Evolutionary conservation across 352 stramenopile species (phyloP).

Genomic region (Phytophthora meadii): DNA sequence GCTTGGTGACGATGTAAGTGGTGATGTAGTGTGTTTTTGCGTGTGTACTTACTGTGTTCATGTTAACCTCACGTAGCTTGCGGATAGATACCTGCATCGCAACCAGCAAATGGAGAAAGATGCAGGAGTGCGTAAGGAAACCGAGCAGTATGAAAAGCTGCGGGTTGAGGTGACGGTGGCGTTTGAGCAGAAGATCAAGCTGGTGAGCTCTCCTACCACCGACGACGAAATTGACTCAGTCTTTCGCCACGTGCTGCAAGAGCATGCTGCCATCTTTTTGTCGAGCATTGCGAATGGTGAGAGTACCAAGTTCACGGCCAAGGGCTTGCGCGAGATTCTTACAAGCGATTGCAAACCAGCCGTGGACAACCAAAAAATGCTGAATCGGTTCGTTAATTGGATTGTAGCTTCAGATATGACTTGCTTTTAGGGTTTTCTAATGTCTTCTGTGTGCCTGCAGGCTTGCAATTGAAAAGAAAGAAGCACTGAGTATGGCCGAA

Average conservation of each 20-base stretch:
- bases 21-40: background rate
- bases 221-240: constrained; percentile 72
- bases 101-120: constrained; percentile 74
- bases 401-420: background rate
- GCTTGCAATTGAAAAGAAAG: constrained; percentile 71
- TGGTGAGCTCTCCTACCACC: constrained; percentile 59
- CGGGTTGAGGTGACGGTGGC: constrained; percentile 56
- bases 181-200: constrained; percentile 66
- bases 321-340: constrained; percentile 61
- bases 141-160: constrained; percentile 68
- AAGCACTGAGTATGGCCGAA: constrained; percentile 62
- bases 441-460: constrained; percentile 27
- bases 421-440: constrained; percentile 11
- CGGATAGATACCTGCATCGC: constrained; percentile 70
- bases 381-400: constrained; percentile 59
- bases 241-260: constrained; percentile 65
- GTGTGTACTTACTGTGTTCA: background rate
- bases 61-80: constrained; percentile 45
- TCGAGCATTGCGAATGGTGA: constrained; percentile 44
- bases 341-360: constrained; percentile 61
- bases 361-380: constrained; percentile 78
- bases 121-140: constrained; percentile 59
- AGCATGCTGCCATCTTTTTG: constrained; percentile 68
- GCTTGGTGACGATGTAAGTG: constrained; percentile 74
- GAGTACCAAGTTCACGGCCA: constrained; percentile 54